Conservation (phyloP, 2,329 filamentous ascomycete genomes). For the Diaporthe eres region DNA sequence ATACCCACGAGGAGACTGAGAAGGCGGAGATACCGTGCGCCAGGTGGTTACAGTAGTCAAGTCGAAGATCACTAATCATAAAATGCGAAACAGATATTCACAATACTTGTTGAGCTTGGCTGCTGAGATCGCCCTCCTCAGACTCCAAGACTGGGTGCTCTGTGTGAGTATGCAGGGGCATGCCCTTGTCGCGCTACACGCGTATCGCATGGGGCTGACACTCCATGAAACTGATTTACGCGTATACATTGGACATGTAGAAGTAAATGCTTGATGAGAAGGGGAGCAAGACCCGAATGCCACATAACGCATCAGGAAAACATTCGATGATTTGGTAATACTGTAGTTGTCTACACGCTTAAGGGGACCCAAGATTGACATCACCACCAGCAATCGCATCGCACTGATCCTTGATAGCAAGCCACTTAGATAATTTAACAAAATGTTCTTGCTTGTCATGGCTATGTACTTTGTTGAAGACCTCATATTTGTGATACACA, state of each 20-base stretch:
- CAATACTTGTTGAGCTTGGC: too few species aligned
- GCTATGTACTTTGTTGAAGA: not conserved
- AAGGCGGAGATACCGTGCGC: too few species aligned
- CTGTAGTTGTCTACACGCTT: too few species aligned
- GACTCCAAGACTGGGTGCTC: not conserved
- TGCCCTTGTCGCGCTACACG: not conserved
- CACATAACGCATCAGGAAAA: not conserved
- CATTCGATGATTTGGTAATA: too few species aligned
- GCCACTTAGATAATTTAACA: rapidly evolving
- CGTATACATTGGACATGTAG: not conserved
- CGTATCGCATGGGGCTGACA: not conserved
- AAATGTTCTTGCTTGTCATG: not conserved
- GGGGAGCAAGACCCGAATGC: not conserved
- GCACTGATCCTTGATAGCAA: not conserved
- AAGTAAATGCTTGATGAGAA: not conserved
- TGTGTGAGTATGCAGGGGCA: not conserved
- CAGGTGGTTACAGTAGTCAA: too few species aligned
- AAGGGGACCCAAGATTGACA: not conserved
- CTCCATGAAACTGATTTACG: conserved; percentile 11
- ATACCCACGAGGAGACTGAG: not conserved
- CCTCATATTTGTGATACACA: not conserved
- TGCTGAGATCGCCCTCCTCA: not conserved
- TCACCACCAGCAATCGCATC: not conserved
- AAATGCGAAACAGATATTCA: not conserved
- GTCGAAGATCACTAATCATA: not conserved